phyloP scores from a whole-genome alignment of 2,329 filamentous ascomycete genomes.

The Aspergillus hortae region DNA sequence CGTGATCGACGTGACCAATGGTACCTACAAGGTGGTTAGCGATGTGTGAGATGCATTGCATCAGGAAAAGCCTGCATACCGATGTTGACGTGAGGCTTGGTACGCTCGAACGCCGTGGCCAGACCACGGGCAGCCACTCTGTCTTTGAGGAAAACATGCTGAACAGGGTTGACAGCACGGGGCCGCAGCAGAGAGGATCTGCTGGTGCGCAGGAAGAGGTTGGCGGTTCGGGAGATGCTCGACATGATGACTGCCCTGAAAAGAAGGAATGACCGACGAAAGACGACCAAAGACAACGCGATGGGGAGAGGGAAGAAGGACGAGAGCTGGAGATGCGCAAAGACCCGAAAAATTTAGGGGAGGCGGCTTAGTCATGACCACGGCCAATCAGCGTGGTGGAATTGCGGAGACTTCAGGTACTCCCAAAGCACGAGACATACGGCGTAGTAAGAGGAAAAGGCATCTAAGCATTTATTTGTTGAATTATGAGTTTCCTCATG shows the following conservation, averaged over 20 bases:
- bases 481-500: too few relatives aligned
- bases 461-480: too few relatives aligned
- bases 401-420: conserved; percentile 26
- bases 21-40: conserved; percentile 58
- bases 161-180: conserved; percentile 70
- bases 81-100: conserved; percentile 98
- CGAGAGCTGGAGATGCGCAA: conserved; percentile 9
- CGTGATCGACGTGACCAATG: conserved; percentile 99
- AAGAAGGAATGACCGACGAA: conserved; percentile 26
- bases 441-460: neutral
- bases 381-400: conserved; percentile 28
- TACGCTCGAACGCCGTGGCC: conserved; percentile 71
- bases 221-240: conserved; percentile 71
- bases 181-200: conserved; percentile 68
- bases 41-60: neutral
- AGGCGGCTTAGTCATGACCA: conserved; percentile 34
- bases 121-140: conserved; percentile 51
- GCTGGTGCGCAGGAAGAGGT: conserved; percentile 78
- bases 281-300: conserved; percentile 25
- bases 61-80: conserved; percentile 52
- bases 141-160: conserved; percentile 50
- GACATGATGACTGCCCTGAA: conserved; percentile 62
- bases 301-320: conserved; percentile 24
- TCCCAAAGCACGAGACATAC: neutral
- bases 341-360: conserved; percentile 33